Evolutionary conservation across 257 asterid genomes (phyloP).

Genomic region (Scutellaria baicalensis): DNA sequence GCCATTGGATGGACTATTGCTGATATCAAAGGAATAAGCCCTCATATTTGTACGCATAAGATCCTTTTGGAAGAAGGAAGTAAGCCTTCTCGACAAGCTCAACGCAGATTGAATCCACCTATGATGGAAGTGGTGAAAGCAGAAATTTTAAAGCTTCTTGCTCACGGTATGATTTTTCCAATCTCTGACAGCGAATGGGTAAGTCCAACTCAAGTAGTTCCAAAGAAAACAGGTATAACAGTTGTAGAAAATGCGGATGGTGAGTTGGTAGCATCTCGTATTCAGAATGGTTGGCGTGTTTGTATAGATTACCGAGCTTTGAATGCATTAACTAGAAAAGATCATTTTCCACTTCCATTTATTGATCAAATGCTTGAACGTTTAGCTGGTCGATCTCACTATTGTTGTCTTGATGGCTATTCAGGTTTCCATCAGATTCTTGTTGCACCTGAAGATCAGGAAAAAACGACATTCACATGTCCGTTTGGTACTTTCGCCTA

Average conservation of each 20-base stretch:
- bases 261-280: neutral
- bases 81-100: neutral
- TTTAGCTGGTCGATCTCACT: neutral
- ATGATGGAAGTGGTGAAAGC: neutral
- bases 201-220: neutral
- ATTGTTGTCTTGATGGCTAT: conserved; percentile 13
- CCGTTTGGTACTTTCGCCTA: neutral
- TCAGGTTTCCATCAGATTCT: conserved; percentile 6
- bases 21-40: too few species aligned
- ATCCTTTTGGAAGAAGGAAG: too few species aligned
- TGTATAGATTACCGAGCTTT: neutral
- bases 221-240: neutral
- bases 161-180: neutral
- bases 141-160: neutral
- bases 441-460: neutral
- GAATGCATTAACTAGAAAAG: conserved; percentile 6
- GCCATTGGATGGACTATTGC: too few species aligned
- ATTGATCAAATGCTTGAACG: conserved; percentile 8
- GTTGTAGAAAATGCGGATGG: neutral
- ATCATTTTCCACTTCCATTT: conserved; percentile 11
- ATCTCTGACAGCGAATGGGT: neutral
- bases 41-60: too few species aligned
- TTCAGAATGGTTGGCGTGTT: too few species aligned
- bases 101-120: neutral
- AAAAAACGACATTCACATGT: conserved; percentile 3